phyloP scores from a whole-genome alignment of 1,284 basidiomycete species.

The Ustilago vetiveriae region DNA sequence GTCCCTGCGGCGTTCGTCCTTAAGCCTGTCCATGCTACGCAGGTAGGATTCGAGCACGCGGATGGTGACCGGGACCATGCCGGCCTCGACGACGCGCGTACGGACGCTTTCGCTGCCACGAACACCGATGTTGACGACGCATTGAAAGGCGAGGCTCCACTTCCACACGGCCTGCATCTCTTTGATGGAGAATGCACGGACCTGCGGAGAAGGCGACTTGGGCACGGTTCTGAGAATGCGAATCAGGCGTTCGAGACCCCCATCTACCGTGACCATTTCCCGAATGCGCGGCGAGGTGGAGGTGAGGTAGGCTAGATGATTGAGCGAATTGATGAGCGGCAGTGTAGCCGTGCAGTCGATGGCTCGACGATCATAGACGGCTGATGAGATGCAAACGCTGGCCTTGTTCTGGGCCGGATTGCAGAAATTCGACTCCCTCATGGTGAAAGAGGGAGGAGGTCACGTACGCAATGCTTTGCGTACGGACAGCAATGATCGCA shows the following conservation, averaged over 20 bases:
- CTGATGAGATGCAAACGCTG: slow-evolving; percentile 90
- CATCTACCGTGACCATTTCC: slow-evolving; percentile 97
- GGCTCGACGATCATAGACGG: slow-evolving; percentile 92
- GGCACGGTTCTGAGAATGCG: slow-evolving; percentile 72
- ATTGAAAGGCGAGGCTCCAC: slow-evolving; percentile 81
- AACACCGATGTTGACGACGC: slow-evolving; percentile 96
- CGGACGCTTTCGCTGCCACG: slow-evolving; percentile 86
- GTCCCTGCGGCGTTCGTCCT: slow-evolving; percentile 42
- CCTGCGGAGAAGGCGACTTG: slow-evolving; percentile 34
- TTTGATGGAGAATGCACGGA: slow-evolving; percentile 44
- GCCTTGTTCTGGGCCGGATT: slow-evolving; percentile 95
- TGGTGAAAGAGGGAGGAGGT: slow-evolving; percentile 66
- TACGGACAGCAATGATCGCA: slow-evolving; percentile 5
- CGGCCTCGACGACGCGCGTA: slow-evolving; percentile 92
- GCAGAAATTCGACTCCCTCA: slow-evolving; percentile 97
- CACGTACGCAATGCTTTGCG: slow-evolving; percentile 25
- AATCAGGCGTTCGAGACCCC: slow-evolving; percentile 93
- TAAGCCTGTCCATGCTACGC: slow-evolving; percentile 67
- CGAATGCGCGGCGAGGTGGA: slow-evolving; percentile 96
- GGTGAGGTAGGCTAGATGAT: slow-evolving; percentile 94
- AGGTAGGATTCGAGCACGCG: slow-evolving; percentile 87
- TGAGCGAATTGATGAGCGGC: slow-evolving; percentile 94
- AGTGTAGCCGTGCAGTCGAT: slow-evolving; percentile 90
- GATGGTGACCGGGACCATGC: slow-evolving; percentile 91
- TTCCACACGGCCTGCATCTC: slow-evolving; percentile 66